These are phyloP conservation scores for Monosporozyma unispora DNA, from an alignment of 805 yeast species.

Conservation along the genomic window DNA sequence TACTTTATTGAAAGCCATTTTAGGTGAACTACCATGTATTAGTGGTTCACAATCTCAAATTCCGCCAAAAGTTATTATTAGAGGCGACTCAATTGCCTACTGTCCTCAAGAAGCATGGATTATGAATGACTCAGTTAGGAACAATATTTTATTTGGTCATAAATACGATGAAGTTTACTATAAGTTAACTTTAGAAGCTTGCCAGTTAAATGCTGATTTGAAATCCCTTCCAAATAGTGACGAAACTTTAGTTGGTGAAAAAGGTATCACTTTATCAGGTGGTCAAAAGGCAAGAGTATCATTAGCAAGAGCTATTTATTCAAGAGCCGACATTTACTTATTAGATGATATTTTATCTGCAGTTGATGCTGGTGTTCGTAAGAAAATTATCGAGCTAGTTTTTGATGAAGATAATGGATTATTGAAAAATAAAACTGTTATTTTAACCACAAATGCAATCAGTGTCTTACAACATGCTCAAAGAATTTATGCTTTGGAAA, in stretches of 20 bases:
- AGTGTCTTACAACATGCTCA: constrained; percentile 50
- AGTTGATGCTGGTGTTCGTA: constrained; percentile 64
- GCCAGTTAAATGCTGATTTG: constrained; percentile 42
- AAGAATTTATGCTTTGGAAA: constrained; percentile 48
- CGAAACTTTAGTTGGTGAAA: constrained; percentile 48
- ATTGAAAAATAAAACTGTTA: constrained; percentile 42
- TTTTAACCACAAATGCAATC: constrained; percentile 52
- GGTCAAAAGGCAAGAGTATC: constrained; percentile 59
- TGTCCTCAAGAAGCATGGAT: constrained; percentile 55
- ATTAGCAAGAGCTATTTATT: constrained; percentile 60
- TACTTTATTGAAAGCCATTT: constrained; percentile 42
- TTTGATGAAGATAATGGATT: constrained; percentile 37
- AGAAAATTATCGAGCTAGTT: constrained; percentile 43
- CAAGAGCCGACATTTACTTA: constrained; percentile 48
- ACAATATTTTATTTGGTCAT: constrained; percentile 44
- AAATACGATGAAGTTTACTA: constrained; percentile 36
- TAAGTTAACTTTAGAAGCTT: constrained; percentile 37
- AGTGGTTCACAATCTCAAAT: constrained; percentile 18
- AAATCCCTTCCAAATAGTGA: constrained; percentile 44
- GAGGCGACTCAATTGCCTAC: constrained; percentile 39
- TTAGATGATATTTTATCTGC: constrained; percentile 63
- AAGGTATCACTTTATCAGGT: constrained; percentile 52
- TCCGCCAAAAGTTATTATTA: constrained; percentile 22
- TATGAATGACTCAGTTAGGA: constrained; percentile 41
- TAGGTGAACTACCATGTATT: constrained; percentile 45